Evolutionary conservation across 1,284 basidiomycete species (phyloP).

Genomic region (Leccinum subfulvum): DNA sequence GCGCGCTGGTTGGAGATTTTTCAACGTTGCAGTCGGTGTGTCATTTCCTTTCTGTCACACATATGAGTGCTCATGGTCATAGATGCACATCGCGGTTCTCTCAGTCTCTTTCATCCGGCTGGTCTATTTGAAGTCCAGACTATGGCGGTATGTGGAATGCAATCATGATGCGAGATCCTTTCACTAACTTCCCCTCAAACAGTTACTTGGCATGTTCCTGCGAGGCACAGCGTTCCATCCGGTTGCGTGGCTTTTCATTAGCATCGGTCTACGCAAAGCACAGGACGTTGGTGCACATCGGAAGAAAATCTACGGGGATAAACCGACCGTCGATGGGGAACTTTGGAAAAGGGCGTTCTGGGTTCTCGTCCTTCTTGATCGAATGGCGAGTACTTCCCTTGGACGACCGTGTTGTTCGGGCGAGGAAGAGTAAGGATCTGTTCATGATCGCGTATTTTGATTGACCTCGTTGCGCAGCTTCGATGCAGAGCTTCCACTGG

Average conservation of each 20-base stretch:
- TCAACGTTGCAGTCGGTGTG: conserved; percentile 52
- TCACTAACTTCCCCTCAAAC: conserved; percentile 9
- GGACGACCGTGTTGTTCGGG: conserved; percentile 71
- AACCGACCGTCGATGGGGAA: conserved; percentile 57
- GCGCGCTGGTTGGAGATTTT: conserved; percentile 69
- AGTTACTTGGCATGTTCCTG: conserved; percentile 50
- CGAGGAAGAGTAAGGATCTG: conserved; percentile 71
- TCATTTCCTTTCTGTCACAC: not conserved
- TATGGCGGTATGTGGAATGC: conserved; percentile 42
- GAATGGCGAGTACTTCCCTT: conserved; percentile 60
- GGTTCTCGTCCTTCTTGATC: conserved; percentile 61
- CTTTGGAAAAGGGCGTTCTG: conserved; percentile 83
- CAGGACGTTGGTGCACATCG: conserved; percentile 70
- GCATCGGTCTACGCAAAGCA: conserved; percentile 69
- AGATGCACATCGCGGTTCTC: conserved; percentile 54
- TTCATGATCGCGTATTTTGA: conserved; percentile 2
- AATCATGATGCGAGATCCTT: conserved; percentile 2
- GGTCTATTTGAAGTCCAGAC: conserved; percentile 76
- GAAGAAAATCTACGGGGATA: conserved; percentile 48
- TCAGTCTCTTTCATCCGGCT: conserved; percentile 59
- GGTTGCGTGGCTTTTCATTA: conserved; percentile 63
- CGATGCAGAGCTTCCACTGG: conserved; percentile 75
- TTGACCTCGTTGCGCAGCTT: conserved; percentile 46
- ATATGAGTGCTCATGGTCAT: conserved; percentile 11
- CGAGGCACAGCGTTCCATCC: conserved; percentile 57